Evolutionary conservation across 164 flowering plant species (phyloP), one percentile per base, ranked within the genome.

Genomic region (Platanus orientalis): DNA sequence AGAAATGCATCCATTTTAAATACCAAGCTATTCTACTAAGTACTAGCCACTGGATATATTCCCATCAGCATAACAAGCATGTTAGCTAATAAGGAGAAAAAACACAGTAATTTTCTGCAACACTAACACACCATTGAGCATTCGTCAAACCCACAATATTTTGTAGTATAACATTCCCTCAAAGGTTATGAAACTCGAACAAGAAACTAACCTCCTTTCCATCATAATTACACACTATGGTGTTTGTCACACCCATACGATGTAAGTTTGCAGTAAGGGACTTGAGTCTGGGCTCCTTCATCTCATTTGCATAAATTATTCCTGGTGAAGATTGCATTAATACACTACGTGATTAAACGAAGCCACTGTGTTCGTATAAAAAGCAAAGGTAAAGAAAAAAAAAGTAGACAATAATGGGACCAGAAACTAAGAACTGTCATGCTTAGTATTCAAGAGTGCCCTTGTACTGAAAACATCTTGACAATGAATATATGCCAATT

Each of bases 231-330:
- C 87, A 81, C 13, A 91, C 96, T 16, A 95, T 66, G 27, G 97
- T 84, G 69, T 95, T 95, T 62, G 97, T 91, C 54, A 89, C 97
- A 17, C 97, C 99, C 99, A 95, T 84, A 13, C 99, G 89, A 61
- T 84, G 88, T 62, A 95, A 71, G 80, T 95, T 95, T 56, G 92
- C 96, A 57, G 87, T 83, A 24, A 92, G 86, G 27, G 96, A 91
- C 80, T 90, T 92, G 44, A 95, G 84, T 52, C 99, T 81, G 36
- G 84, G 61, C 56, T 57, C 90, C 71, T 92, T 95, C 78, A 95
- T 81, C 78, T 95, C 99, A 79, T 95, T 95, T 57, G 99, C 99
- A 84, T 76, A 88, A 55, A 95, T 66, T 11, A 95, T 74, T 47
- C 96, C 96, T 88, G 79, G 55, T 30, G 21, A 49, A 6, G 54